Evolutionary conservation across 805 yeast genomes (phyloP).

Genomic region (Saccharomycopsis sp.): DNA sequence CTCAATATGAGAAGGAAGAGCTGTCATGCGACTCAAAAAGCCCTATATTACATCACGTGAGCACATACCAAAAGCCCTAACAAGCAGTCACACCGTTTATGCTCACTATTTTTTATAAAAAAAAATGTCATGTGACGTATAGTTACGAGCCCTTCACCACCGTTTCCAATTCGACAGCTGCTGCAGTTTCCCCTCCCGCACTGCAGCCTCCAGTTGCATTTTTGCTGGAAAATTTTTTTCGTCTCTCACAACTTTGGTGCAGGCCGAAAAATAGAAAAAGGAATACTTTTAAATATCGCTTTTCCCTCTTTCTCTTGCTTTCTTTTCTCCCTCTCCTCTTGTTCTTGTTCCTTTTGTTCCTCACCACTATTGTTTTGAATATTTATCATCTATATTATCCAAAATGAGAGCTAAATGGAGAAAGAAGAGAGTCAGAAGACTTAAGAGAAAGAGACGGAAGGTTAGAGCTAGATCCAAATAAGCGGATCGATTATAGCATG

Average conservation of each 20-base stretch:
- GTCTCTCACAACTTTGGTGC: neutral
- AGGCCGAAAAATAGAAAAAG: neutral
- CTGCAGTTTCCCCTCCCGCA: too few species aligned
- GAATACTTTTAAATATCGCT: slow-evolving; percentile 2
- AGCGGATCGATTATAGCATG: slow-evolving; percentile 38
- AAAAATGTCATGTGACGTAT: too few species aligned
- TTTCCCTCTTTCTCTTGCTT: neutral
- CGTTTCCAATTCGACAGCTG: too few species aligned
- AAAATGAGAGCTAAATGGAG: slow-evolving; percentile 97
- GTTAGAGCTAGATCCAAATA: slow-evolving; percentile 99
- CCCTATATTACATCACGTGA: neutral
- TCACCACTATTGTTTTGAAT: neutral
- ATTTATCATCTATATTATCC: slow-evolving; percentile 17
- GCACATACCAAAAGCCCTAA: neutral
- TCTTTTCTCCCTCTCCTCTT: slow-evolving; percentile 1
- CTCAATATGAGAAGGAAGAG: too few species aligned
- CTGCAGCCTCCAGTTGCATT: too few species aligned
- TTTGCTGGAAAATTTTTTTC: neutral
- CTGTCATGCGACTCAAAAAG: neutral
- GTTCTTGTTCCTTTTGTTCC: slow-evolving; percentile 1
- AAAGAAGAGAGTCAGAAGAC: slow-evolving; percentile 99
- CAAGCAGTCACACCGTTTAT: neutral
- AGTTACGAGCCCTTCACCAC: neutral
- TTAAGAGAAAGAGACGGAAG: slow-evolving; percentile 99
- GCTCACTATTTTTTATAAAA: too few species aligned